phyloP scores from a whole-genome alignment of 345 rosid species.

The Eucalyptus guilfoylei region DNA sequence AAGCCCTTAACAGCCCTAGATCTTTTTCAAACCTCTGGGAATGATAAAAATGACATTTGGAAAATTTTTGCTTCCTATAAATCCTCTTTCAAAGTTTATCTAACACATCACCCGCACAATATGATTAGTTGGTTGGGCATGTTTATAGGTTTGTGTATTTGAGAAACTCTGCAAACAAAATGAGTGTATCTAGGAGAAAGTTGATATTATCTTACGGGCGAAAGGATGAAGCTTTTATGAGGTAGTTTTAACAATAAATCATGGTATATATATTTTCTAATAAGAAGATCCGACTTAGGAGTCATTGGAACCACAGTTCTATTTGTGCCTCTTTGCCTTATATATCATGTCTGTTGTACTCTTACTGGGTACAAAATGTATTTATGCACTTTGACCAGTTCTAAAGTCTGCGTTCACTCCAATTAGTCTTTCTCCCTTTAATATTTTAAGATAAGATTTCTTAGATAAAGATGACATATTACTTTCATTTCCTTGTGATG shows the following conservation, averaged over 20 bases:
- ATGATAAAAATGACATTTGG: not conserved
- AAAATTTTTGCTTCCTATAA: no score
- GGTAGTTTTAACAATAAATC: no score
- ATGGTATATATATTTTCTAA: no score
- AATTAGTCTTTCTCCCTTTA: not conserved
- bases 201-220: no score
- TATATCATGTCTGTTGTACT: not conserved
- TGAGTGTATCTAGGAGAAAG: no score
- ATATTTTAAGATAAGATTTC: not conserved
- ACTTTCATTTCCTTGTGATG: not conserved
- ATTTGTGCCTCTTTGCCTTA: not conserved
- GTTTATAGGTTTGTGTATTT: no score
- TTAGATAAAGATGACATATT: not conserved
- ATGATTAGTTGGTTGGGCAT: no score
- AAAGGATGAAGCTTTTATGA: no score
- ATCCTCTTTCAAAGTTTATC: no score
- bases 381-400: not conserved
- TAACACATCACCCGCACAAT: no score
- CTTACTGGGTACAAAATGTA: not conserved
- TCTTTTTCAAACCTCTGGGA: not conserved
- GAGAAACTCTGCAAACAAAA: fast-evolving
- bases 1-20: not conserved
- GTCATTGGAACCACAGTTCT: not conserved
- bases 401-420: not conserved
- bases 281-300: no score